Evolutionary conservation across 768 basidiomycete species (phyloP), one percentile per base, ranked within the genome.

Genomic region (Leccinellum albellum): DNA sequence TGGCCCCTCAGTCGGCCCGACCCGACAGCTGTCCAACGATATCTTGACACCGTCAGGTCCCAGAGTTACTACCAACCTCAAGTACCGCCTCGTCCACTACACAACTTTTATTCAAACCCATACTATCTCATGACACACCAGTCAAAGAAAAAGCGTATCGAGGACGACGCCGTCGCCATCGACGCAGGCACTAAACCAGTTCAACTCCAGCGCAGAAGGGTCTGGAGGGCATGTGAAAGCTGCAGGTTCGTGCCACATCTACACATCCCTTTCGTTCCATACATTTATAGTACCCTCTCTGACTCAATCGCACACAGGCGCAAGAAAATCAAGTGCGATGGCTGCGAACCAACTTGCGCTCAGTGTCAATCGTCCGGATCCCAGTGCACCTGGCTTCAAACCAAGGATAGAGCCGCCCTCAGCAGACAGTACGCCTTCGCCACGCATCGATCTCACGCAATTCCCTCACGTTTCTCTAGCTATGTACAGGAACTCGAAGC

Each of bases 301-400:
- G 54, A 63, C 64, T 35, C 56, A 26, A 53, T 59, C 66, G 40
- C 56, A 44, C 51, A 32, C 70, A 91, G 91, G 60, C 85, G 90
- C 62, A 93, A 93, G 83, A 94, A 94, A 80, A 92, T 94, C 70
- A 94, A 94, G 71, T 94, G 91, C 73, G 91, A 94, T 75, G 91
- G 91, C 61, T 82, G 78, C 65, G 91, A 94, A 68, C 91, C 91
- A 13, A 88, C 86, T 12, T 94, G 91, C 64, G 87, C 89, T 0
- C 91, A 93, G 66, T 94, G 91, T 67, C 70, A 82, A 17, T 75
- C 82, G 44, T 87, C 89, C 7, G 84, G 83, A 47, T 87, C 88
- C 1, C 82, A 85, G 63, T 94, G 91, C 68, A 90, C 88, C 45
- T 94, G 91, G 91, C 77, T 92, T 44, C 91, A 94, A 74, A 94